Evolutionary conservation across 305 asterid genomes (phyloP), one percentile per base, ranked within the genome.

Genomic region (Withania somnifera): DNA sequence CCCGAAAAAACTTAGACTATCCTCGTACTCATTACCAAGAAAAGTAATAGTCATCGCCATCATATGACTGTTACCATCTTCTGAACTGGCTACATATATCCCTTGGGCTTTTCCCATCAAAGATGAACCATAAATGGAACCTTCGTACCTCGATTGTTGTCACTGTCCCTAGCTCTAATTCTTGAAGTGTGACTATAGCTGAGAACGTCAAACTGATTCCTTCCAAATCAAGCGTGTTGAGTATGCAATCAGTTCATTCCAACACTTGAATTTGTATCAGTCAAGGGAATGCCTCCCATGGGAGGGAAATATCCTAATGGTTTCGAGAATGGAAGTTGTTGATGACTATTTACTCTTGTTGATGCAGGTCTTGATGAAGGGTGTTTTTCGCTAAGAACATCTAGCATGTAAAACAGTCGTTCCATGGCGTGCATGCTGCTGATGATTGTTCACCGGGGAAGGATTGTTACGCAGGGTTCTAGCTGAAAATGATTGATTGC

Each of bases 81-180:
- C 88, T 11, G 90, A 88, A 82, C 90, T 82, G 0, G 84, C 84
- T 20, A 88, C 86, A 79, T 85, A 87, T 24, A 87, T 77, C 22
- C 91, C 91, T 81, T 85, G 77, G n/a, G 86, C 86, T 82, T 88
- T 87, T 52, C 91, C 91, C 19, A 63, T 53, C n/a, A 87, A 56
- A 11, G 60, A 10, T 3, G 88, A 75, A 4, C 84, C 79, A 1
- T 32, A 73, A 3, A 78, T 13, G 0, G 82, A 73, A 10, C 84
- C 85, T 56, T 77, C 69, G 19, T 84, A 87, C 88, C 28, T 69
- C 47, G 24, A 88, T 79, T 1, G 82, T 28, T 17, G 83, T 82
- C 36, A 88, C 85, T 17, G 84, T 82, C 22, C 90, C 87, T 13
- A 85, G 67, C 60, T 87, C 87, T 81, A 88, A 26, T 42, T 88